These are phyloP conservation scores for Zea luxurians DNA, from an alignment of 176 grass and related monocot genomes.

Conservation along the genomic window DNA sequence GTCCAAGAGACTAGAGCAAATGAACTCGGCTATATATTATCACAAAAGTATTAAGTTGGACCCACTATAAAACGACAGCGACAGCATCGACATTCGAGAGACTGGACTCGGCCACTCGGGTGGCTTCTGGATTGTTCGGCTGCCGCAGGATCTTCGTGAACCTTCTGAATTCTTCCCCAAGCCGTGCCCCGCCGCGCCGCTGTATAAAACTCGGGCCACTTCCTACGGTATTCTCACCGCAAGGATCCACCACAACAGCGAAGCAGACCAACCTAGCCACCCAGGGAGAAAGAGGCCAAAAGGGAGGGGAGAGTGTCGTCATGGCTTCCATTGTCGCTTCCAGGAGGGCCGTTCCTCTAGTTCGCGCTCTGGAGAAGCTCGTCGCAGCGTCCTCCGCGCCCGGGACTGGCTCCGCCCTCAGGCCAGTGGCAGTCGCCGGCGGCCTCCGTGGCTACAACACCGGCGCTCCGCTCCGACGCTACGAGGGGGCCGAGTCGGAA, in stretches of 20 bases:
- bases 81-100: background rate
- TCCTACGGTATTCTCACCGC: background rate
- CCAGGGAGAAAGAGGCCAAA: background rate
- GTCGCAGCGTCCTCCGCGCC: slow-evolving; percentile 4
- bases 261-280: background rate
- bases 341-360: slow-evolving; percentile 41
- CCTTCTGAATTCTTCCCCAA: slow-evolving; percentile 48
- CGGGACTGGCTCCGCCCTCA: background rate
- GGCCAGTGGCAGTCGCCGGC: slow-evolving; percentile 20
- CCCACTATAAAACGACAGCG: background rate
- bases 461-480: slow-evolving; percentile 41
- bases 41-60: too few relatives aligned
- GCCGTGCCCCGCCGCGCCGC: background rate
- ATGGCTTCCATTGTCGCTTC: slow-evolving; percentile 59
- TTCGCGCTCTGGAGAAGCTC: slow-evolving; percentile 58
- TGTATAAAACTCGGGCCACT: slow-evolving; percentile 9
- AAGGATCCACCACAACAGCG: background rate
- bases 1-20: too few relatives aligned
- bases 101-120: background rate
- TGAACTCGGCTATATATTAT: too few relatives aligned
- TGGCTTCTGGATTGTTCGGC: slow-evolving; percentile 46
- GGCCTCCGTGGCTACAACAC: slow-evolving; percentile 50
- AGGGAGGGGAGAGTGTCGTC: background rate
- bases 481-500: slow-evolving; percentile 15
- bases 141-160: slow-evolving; percentile 34